Base-by-base conservation (phyloP, 495 filamentous ascomycete genomes). In the Pseudomonodictys pantanalensis region DNA sequence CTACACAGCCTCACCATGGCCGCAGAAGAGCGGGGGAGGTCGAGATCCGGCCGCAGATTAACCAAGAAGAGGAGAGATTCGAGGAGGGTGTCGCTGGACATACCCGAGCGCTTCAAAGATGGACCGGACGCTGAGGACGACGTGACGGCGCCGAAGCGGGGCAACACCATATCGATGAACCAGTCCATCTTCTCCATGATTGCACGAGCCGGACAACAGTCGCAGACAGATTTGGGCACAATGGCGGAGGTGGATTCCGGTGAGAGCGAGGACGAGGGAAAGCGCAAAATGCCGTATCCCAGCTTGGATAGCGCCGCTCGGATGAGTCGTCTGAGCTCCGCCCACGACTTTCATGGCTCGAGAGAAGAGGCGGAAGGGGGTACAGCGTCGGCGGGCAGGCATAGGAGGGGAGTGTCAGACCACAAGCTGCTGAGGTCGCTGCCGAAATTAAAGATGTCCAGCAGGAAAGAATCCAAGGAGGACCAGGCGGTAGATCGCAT, bases 151-250 rank as follows among this genome's bases (percentile, higher is more conserved):
- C 83, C 84, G 2, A 75, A 69, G 42, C 76, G 78, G 50, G 71
- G 69, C 23, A 71, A 77, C 7, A 56, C 76, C 22, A 78, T 77
- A 22, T 88, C 89, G 62, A 89, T 96, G 88, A 92, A 97, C 72
- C 92, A 97, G 75, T 92, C 89, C 47, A 81, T 98, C 49, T 96
- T 97, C 72, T 91, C 90, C 50, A 81, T 98, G 73, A 92, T 98
- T 59, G 89, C 92, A 15, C 88, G 90, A n/a, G 91, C 90, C 35
- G 90, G 90, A 23, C 59, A 63, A 18, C 64, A 59, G 39, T 63
- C 64, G 23, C 64, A 67, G 39, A 62, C 64, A 11, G 50, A 67
- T 32, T 51, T 67, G 26, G 58, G 42, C 3, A 53, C 58, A 8
- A 60, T 60, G 59, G 52, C 39, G 6, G 64, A 67, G 30, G 59